Conservation (phyloP, 2,329 filamentous ascomycete species). For the Pseudocercospora pini-densiflorae region DNA sequence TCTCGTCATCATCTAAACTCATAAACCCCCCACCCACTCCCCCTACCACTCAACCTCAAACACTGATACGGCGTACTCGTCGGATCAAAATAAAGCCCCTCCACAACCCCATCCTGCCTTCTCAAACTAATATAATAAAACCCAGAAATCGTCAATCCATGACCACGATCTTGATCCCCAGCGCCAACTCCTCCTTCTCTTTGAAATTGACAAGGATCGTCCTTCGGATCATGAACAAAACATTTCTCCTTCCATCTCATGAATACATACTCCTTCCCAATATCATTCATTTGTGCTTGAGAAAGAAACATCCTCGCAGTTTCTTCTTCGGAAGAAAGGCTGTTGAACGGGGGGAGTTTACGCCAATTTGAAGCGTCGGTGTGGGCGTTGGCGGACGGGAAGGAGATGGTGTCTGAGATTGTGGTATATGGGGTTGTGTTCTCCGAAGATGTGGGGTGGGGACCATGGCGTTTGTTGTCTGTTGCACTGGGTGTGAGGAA, state of each 20-base stretch:
- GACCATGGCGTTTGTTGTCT: constrained; percentile 21
- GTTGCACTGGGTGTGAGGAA: constrained; percentile 56
- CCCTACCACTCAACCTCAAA: constrained; percentile 49
- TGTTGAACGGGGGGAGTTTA: constrained; percentile 51
- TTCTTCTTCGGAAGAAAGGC: constrained; percentile 32
- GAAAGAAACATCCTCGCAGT: constrained; percentile 49
- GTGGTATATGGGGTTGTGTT: constrained; percentile 31
- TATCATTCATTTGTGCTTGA: constrained; percentile 42
- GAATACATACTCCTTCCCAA: constrained; percentile 56
- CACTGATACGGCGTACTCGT: constrained; percentile 59
- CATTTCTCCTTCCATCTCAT: constrained; percentile 63
- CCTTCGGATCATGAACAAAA: constrained; percentile 46
- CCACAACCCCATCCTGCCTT: constrained; percentile 51
- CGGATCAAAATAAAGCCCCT: constrained; percentile 61
- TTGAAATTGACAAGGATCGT: constrained; percentile 26
- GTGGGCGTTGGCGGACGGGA: constrained; percentile 48
- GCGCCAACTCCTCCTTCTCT: constrained; percentile 23
- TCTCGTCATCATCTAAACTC: constrained; percentile 40
- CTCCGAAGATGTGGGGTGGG: constrained; percentile 19
- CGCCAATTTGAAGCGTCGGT: constrained; percentile 56
- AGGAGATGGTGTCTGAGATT: constrained; percentile 42
- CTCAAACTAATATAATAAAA: constrained; percentile 60
- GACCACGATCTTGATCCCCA: constrained; percentile 41
- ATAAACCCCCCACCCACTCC: constrained; percentile 45
- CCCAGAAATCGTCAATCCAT: constrained; percentile 58